phyloP scores from a whole-genome alignment of 257 asterid genomes.

The Oldenlandia corymbosa region DNA sequence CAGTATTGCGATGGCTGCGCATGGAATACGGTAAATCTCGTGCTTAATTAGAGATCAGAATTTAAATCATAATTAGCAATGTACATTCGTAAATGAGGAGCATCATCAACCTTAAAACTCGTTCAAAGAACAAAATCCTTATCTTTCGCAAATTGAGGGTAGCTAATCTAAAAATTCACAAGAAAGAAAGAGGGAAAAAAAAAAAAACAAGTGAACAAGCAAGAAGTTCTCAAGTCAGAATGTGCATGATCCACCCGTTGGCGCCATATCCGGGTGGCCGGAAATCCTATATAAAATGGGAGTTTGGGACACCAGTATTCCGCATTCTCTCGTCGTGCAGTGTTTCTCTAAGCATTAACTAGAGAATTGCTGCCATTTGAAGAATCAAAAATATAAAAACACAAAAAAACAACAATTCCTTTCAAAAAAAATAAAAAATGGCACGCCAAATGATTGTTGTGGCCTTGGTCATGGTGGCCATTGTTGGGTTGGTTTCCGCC shows the following conservation, averaged over 20 bases:
- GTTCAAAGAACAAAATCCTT: neutral
- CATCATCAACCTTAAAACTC: neutral
- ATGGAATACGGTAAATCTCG: no score
- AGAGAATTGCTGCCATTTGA: conserved; percentile 43
- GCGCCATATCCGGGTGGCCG: conserved; percentile 24
- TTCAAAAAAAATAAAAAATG: conserved; percentile 23
- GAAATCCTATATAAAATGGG: conserved; percentile 24
- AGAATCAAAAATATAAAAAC: conserved; percentile 31
- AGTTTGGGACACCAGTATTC: neutral
- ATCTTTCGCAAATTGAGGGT: neutral
- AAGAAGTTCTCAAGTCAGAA: no score
- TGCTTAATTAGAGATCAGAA: no score
- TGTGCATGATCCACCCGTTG: conserved; percentile 3
- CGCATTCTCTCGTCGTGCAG: conserved; percentile 42
- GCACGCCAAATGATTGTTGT: conserved; percentile 46
- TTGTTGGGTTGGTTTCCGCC: conserved; percentile 46
- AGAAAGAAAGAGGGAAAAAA: no score
- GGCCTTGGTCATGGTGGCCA: conserved; percentile 41
- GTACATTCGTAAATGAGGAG: no score
- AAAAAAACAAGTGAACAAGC: no score
- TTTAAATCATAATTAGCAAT: no score
- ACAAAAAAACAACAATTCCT: neutral
- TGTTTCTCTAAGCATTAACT: conserved; percentile 26
- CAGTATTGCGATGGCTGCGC: no score
- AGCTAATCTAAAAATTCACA: no score